phyloP scores from a whole-genome alignment of 73 alveolate genomes.

The Paramecium sexaurelia region DNA sequence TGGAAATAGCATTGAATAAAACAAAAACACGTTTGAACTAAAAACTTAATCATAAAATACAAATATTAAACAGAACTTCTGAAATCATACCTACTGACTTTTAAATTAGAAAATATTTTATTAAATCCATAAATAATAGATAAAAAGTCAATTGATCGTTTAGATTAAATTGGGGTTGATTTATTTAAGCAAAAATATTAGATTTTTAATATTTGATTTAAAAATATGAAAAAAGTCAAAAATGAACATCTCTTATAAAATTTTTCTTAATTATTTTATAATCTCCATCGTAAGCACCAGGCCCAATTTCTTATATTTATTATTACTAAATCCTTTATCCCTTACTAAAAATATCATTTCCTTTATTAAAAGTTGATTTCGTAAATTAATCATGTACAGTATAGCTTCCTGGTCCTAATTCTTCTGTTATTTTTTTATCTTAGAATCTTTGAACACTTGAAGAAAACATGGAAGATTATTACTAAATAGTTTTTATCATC shows the following conservation, averaged over 20 bases:
- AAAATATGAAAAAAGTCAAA: slow-evolving; percentile 2
- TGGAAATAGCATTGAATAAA: no score
- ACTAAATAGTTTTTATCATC: background rate
- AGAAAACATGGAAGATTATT: background rate
- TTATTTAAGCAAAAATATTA: no score
- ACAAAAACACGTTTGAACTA: no score
- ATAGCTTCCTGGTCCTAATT: slow-evolving; percentile 49
- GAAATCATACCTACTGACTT: no score
- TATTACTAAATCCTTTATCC: background rate
- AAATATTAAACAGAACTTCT: no score
- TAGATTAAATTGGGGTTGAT: no score
- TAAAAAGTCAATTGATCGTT: no score
- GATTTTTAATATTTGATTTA: background rate
- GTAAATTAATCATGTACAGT: background rate
- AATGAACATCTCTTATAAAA: slow-evolving; percentile 40
- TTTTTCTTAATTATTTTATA: background rate
- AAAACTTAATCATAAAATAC: no score
- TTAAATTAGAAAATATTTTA: no score
- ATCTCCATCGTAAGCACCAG: slow-evolving; percentile 29
- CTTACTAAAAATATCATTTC: background rate
- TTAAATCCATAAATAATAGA: no score
- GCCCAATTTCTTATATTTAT: background rate
- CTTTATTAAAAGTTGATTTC: slow-evolving; percentile 8
- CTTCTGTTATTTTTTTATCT: background rate
- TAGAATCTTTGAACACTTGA: slow-evolving; percentile 21